Percentiles rank a stretch among this genome's conserved stretches.
Conservation (phyloP, 495 filamentous ascomycete genomes). For the Penicillium daleae region DNA sequence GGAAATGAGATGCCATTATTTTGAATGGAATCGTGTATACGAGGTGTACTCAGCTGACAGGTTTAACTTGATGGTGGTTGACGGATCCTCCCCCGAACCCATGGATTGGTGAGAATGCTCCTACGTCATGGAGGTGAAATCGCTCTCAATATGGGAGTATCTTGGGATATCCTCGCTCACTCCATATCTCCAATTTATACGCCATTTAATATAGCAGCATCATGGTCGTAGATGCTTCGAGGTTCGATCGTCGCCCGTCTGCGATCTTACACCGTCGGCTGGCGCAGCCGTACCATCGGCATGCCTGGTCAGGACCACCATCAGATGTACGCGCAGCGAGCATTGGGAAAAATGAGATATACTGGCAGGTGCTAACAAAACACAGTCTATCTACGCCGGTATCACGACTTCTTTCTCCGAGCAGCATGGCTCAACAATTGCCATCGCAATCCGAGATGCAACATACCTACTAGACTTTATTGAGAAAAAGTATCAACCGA, state of each 20-base stretch:
- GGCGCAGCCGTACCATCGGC: slow-evolving; percentile 26
- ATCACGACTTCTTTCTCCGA: slow-evolving; percentile 58
- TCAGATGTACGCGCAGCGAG: slow-evolving; percentile 25
- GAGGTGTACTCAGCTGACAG: too few species aligned
- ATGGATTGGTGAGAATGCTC: not conserved
- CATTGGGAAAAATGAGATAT: not conserved
- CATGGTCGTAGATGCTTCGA: not conserved
- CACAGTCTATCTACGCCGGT: slow-evolving; percentile 66
- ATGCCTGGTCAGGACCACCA: slow-evolving; percentile 29
- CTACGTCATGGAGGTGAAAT: slow-evolving; percentile 3
- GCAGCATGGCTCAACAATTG: slow-evolving; percentile 56
- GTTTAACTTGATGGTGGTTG: too few species aligned
- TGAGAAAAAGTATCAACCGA: slow-evolving; percentile 52
- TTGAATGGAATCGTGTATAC: too few species aligned
- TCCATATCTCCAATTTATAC: not conserved
- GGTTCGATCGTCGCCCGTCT: slow-evolving; percentile 39
- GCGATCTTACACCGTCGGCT: slow-evolving; percentile 38
- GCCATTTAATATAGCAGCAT: not conserved
- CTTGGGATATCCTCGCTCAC: not conserved
- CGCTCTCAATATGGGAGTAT: not conserved
- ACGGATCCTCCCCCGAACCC: not conserved
- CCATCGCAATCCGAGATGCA: slow-evolving; percentile 74
- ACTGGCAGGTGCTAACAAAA: slow-evolving; percentile 5
- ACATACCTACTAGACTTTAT: slow-evolving; percentile 80
- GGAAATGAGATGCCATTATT: slow-evolving; percentile 1